A percentile compares a stretch with the other conserved stretches of the same genome.
phyloP scores from a whole-genome alignment of 306 rosid genomes.

The Dalbergia cochinchinensis region DNA sequence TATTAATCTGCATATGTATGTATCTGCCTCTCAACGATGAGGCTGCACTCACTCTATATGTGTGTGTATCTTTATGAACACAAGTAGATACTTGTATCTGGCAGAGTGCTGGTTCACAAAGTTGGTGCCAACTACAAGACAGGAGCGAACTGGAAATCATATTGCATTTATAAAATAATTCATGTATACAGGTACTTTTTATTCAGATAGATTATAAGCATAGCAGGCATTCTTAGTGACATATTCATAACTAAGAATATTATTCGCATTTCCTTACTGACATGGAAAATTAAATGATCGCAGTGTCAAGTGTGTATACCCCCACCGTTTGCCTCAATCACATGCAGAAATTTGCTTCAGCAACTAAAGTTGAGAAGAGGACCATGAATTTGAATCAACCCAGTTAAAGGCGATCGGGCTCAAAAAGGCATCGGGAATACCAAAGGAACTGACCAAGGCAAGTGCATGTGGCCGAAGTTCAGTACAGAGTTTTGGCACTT shows the following conservation, averaged over 20 bases:
- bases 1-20: background rate
- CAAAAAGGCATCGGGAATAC: slow-evolving; percentile 91
- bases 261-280: slow-evolving; percentile 19
- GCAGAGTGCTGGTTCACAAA: background rate
- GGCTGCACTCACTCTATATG: background rate
- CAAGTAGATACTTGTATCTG: background rate
- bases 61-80: background rate
- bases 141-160: background rate
- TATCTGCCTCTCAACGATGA: background rate
- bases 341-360: slow-evolving; percentile 14
- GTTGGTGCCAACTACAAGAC: background rate
- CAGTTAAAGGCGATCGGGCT: slow-evolving; percentile 88
- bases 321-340: slow-evolving; percentile 18
- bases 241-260: background rate
- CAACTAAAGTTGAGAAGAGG: slow-evolving; percentile 61
- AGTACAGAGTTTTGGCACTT: slow-evolving; percentile 73
- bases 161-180: background rate
- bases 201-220: background rate
- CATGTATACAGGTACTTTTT: background rate
- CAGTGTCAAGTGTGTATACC: background rate
- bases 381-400: slow-evolving; percentile 87
- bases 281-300: background rate
- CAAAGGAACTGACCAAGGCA: slow-evolving; percentile 87
- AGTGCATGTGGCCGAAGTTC: slow-evolving; percentile 89
- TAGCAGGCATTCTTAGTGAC: background rate